Evolutionary conservation across 257 asterid species (phyloP).

Genomic region (Ocimum tenuiflorum): DNA sequence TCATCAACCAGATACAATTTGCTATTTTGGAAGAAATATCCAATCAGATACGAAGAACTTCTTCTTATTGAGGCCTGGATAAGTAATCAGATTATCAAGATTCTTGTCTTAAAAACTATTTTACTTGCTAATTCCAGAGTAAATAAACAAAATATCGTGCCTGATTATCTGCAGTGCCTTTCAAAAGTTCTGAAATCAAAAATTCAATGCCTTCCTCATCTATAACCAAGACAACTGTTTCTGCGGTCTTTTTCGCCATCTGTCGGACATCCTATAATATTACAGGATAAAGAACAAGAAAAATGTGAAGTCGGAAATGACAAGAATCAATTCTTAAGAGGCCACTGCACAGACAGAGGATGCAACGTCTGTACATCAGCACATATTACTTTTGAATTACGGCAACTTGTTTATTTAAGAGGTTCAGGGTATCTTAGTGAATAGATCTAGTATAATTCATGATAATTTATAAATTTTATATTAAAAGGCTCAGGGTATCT

Average conservation of each 20-base stretch:
- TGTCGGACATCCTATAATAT: conserved; percentile 47
- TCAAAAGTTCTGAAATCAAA: conserved; percentile 79
- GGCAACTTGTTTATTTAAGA: not conserved
- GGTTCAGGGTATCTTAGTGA: not conserved
- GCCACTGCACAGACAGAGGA: not conserved
- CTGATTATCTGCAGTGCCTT: conserved; percentile 81
- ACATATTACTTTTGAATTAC: too few species aligned
- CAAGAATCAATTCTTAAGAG: not conserved
- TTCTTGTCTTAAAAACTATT: not conserved
- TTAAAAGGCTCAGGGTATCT: not conserved
- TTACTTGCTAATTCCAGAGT: conserved; percentile 11
- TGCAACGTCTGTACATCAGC: too few species aligned
- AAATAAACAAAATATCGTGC: conserved; percentile 37
- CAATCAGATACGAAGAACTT: conserved; percentile 78
- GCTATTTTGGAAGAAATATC: conserved; percentile 86
- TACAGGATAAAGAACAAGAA: conserved; percentile 7
- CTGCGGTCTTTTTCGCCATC: conserved; percentile 84
- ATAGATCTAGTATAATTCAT: not conserved
- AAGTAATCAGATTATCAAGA: conserved; percentile 14
- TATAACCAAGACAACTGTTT: conserved; percentile 87
- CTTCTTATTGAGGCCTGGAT: conserved; percentile 75
- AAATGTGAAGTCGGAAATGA: not conserved
- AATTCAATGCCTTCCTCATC: conserved; percentile 87
- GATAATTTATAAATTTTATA: too few species aligned
- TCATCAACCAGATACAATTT: conserved; percentile 86